Percentiles rank a stretch among this genome's conserved stretches.
Conservation (phyloP, 176 grass and related monocot genomes). For the Aegilops sharonensis region DNA sequence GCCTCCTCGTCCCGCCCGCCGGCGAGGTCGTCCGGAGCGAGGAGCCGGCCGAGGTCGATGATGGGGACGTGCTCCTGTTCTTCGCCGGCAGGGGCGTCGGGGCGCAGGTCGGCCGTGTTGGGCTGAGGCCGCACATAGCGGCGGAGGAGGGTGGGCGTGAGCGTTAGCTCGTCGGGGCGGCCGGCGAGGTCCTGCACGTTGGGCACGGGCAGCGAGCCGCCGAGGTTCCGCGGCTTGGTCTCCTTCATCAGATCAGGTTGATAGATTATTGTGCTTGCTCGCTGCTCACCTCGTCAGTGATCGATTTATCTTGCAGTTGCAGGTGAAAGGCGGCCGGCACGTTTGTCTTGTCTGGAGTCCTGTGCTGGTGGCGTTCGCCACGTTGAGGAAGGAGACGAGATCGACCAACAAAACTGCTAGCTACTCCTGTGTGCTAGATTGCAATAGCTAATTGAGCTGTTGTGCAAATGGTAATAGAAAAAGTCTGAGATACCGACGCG, state of each 20-base stretch:
- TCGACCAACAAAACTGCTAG: background rate
- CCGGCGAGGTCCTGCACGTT: conserved; percentile 44
- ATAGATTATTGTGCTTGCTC: background rate
- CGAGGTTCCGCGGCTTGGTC: conserved; percentile 15
- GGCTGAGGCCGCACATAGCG: conserved; percentile 28
- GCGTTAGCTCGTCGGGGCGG: background rate
- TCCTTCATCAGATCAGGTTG: background rate
- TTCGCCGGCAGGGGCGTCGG: background rate
- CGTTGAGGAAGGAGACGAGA: background rate
- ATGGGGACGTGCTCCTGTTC: background rate
- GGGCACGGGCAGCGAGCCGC: conserved; percentile 46
- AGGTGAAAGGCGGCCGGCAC: background rate
- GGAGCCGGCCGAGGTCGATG: conserved; percentile 23
- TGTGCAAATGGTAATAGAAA: background rate
- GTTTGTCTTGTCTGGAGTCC: background rate
- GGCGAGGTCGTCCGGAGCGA: background rate
- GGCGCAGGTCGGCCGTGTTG: background rate
- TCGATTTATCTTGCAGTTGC: background rate
- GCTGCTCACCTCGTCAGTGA: background rate
- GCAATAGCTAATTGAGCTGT: background rate
- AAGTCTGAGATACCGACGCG: background rate
- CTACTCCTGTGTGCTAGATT: too few species aligned
- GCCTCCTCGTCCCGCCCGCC: background rate
- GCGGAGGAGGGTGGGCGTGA: conserved; percentile 7
- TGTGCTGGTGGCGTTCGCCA: background rate